A percentile compares a stretch with the other conserved stretches of the same genome.
Evolutionary conservation across 139 green algal species (phyloP).

Genomic region (Tetraselmis striata): DNA sequence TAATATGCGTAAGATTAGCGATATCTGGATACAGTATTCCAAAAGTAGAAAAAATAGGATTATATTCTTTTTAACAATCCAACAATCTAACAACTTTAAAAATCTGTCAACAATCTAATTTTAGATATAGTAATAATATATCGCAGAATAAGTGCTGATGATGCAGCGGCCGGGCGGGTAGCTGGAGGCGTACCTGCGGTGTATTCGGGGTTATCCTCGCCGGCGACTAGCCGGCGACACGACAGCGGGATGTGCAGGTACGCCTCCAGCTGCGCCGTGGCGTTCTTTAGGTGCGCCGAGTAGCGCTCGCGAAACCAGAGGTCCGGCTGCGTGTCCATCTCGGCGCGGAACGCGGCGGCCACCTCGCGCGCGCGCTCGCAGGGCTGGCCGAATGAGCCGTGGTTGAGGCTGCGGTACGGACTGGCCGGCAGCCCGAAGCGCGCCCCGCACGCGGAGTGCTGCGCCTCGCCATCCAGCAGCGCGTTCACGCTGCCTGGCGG

Average conservation of each 20-base stretch:
- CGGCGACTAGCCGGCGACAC: background rate
- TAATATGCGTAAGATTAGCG: too few species aligned
- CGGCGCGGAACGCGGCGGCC: background rate
- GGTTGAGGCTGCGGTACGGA: background rate
- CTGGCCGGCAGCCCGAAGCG: background rate
- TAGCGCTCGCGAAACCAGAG: background rate
- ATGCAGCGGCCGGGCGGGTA: too few species aligned
- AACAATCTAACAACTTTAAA: too few species aligned
- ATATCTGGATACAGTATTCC: too few species aligned
- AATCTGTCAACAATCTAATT: too few species aligned
- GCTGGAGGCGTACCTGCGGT: too few species aligned
- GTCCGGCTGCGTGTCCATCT: background rate
- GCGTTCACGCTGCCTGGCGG: background rate
- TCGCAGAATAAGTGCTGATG: too few species aligned
- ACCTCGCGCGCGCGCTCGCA: background rate
- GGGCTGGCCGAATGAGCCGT: background rate
- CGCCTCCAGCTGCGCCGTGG: background rate
- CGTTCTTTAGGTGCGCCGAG: background rate
- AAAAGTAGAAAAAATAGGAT: too few species aligned
- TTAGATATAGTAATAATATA: too few species aligned
- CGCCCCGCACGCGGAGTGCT: background rate
- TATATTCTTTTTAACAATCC: too few species aligned
- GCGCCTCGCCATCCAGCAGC: background rate
- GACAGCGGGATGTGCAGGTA: background rate
- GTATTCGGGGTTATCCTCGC: too few species aligned